Percentiles rank a stretch among this genome's conserved stretches.
These are phyloP conservation scores for Penicillium sp. DNA, from an alignment of 2,329 filamentous ascomycete genomes.

Conservation along the genomic window DNA sequence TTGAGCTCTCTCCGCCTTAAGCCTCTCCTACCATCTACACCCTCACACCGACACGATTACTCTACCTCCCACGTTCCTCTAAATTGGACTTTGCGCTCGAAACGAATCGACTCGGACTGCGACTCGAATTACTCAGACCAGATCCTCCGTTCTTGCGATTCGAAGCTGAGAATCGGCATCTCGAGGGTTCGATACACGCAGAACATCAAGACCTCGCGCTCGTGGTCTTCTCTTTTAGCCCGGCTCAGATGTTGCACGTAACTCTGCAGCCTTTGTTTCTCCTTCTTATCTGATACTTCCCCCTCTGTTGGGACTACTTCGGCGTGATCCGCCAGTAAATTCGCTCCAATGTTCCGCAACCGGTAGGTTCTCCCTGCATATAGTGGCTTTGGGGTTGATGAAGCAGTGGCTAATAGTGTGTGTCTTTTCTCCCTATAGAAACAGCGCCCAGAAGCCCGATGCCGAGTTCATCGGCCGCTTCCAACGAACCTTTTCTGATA, in stretches of 20 bases:
- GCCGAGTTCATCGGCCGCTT: constrained; percentile 83
- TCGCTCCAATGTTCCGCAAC: constrained; percentile 47
- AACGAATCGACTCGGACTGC: neutral
- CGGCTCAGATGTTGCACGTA: constrained; percentile 9
- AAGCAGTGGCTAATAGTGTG: neutral
- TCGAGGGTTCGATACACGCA: neutral
- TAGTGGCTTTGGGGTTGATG: neutral
- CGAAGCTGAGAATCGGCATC: neutral
- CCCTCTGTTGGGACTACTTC: neutral
- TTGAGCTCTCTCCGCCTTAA: constrained; percentile 4
- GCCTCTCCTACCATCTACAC: neutral
- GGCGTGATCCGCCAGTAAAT: constrained; percentile 2
- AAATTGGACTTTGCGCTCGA: neutral
- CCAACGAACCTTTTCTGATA: constrained; percentile 76
- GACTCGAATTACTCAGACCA: neutral
- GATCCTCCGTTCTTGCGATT: neutral
- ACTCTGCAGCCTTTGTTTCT: neutral
- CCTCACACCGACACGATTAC: neutral
- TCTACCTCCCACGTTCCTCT: neutral
- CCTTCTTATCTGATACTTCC: neutral
- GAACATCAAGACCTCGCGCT: neutral
- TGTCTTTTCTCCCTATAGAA: constrained; percentile 48
- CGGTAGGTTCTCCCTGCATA: constrained; percentile 38
- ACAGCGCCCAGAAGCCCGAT: constrained; percentile 78
- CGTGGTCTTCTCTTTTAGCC: neutral